phyloP scores from a whole-genome alignment of 352 stramenopile species.

The Pythium biforme region DNA sequence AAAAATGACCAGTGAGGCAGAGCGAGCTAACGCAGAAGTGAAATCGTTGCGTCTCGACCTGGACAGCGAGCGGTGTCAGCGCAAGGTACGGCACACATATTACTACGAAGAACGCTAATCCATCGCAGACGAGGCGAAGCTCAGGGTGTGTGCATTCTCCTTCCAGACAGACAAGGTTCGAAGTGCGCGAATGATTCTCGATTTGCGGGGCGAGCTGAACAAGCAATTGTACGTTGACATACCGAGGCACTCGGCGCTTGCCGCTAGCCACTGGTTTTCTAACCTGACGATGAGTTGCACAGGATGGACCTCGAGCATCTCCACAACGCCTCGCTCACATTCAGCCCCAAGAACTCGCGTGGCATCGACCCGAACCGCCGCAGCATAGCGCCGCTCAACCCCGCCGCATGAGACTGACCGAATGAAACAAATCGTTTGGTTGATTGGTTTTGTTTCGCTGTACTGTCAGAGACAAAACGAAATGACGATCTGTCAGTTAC shows the following conservation, averaged over 20 bases:
- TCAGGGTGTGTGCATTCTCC: background rate
- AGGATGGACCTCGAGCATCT: constrained; percentile 33
- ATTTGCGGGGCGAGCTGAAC: constrained; percentile 31
- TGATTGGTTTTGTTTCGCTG: constrained; percentile 18
- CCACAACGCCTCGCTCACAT: constrained; percentile 27
- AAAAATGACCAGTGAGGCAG: constrained; percentile 3
- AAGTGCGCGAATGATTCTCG: constrained; percentile 29
- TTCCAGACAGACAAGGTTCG: constrained; percentile 25
- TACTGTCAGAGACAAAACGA: constrained; percentile 22
- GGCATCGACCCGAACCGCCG: constrained; percentile 31
- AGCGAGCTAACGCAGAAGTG: constrained; percentile 5
- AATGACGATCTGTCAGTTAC: background rate
- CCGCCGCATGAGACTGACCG: constrained; percentile 12
- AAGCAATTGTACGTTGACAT: constrained; percentile 25
- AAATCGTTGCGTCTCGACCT: constrained; percentile 14
- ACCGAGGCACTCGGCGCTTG: too few relatives aligned
- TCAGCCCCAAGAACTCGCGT: constrained; percentile 35
- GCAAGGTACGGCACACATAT: constrained; percentile 20
- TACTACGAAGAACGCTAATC: too few relatives aligned
- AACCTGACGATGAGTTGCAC: background rate
- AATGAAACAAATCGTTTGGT: background rate
- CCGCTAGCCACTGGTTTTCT: too few relatives aligned
- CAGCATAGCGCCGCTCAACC: constrained; percentile 17
- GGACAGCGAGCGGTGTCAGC: constrained; percentile 20
- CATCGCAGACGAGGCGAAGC: too few relatives aligned